Conservation (phyloP, 345 rosid species). For the Nasturtium officinale region DNA sequence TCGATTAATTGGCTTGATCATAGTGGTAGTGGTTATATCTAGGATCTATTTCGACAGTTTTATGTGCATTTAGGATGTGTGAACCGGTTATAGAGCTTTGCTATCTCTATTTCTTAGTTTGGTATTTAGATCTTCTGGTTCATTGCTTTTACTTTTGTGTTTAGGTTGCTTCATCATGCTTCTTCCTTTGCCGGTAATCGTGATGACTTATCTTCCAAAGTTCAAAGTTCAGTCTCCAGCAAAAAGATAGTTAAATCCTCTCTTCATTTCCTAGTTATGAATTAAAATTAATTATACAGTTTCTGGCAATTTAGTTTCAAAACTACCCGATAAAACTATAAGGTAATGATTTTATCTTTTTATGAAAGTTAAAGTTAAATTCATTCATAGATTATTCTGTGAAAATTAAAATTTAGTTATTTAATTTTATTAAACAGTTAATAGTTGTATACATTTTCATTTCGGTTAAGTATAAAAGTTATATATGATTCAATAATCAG, state of each 20-base stretch:
- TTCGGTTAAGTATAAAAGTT: not conserved
- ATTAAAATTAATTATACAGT: not conserved
- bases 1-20: too few relatives aligned
- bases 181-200: not conserved
- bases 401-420: not conserved
- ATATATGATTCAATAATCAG: not conserved
- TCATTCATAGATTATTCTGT: not conserved
- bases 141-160: too few relatives aligned
- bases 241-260: not conserved
- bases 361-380: not conserved
- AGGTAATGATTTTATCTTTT: too few relatives aligned
- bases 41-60: too few relatives aligned
- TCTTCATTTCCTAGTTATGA: not conserved
- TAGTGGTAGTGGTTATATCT: too few relatives aligned
- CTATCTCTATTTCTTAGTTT: too few relatives aligned
- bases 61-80: too few relatives aligned
- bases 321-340: too few relatives aligned
- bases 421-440: not conserved
- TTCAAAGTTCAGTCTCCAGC: not conserved
- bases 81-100: too few relatives aligned
- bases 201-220: not conserved
- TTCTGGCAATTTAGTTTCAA: not conserved
- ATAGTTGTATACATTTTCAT: not conserved
- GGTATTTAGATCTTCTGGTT: too few relatives aligned
- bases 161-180: not conserved